A percentile compares a stretch with the other conserved stretches of the same genome.
phyloP scores from a whole-genome alignment of 2,329 filamentous ascomycete genomes.

The Pseudocercospora cruenta region DNA sequence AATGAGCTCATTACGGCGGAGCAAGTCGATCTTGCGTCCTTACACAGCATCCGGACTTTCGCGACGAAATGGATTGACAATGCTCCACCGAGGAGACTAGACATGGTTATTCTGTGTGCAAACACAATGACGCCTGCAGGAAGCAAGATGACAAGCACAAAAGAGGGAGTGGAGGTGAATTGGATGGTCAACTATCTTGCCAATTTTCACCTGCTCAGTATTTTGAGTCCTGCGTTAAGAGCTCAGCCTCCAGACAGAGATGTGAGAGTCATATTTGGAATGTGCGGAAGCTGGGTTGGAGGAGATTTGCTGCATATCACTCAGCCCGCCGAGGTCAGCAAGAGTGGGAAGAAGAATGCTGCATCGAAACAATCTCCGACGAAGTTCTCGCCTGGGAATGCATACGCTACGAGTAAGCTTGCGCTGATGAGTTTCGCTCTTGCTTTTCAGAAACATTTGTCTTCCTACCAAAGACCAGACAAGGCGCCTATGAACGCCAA shows the following conservation, averaged over 20 bases:
- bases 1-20: conserved; percentile 95
- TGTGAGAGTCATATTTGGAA: conserved; percentile 82
- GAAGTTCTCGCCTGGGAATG: conserved; percentile 48
- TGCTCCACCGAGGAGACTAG: conserved; percentile 80
- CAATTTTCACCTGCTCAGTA: conserved; percentile 92
- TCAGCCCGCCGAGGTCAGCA: conserved; percentile 43
- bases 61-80: conserved; percentile 99
- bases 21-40: conserved; percentile 82
- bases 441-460: conserved; percentile 90
- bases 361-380: conserved; percentile 26
- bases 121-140: conserved; percentile 74
- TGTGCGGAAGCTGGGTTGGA: conserved; percentile 85
- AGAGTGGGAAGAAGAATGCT: conserved; percentile 62
- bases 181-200: conserved; percentile 96
- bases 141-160: conserved; percentile 60
- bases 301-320: conserved; percentile 66
- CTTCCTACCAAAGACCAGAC: conserved; percentile 82
- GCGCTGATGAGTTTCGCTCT: conserved; percentile 87
- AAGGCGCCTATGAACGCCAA: conserved; percentile 78
- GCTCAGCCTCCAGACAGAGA: conserved; percentile 93
- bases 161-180: conserved; percentile 78
- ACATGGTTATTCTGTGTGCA: conserved; percentile 88
- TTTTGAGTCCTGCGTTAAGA: conserved; percentile 85
- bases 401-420: conserved; percentile 60
- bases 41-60: conserved; percentile 90